Evolutionary conservation across 1,139 yeast species (phyloP), one percentile per base, ranked within the genome.

Genomic region (Yamadazyma diddensiae): DNA sequence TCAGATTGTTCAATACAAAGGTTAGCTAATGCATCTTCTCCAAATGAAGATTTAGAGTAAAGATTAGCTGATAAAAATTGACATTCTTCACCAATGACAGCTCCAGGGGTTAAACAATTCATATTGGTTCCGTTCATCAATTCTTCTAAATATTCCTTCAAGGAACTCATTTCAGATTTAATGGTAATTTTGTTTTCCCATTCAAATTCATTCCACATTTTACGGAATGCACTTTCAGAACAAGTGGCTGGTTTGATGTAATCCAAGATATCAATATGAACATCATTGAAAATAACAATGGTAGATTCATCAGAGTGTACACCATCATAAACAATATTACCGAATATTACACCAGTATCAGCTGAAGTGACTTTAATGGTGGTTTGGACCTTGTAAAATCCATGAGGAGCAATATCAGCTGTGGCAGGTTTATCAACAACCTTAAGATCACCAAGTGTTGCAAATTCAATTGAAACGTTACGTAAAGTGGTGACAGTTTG

Each of bases 151-250:
- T 87, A 94, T 31, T 78, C 86, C 53, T 82, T 82, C 53, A 94
- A 73, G 1, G 90, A 65, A 26, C 75, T 62, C 50, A 82, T 71
- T 36, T 70, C 71, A 3, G 94, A 80, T 49, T 84, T 82, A 55
- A 94, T 85, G 42, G 92, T 85, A 52, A 94, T 92, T 68, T 94
- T 94, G 66, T 94, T 94, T 62, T 94, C 99, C 99, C 99, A 94
- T 65, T 94, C 99, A 57, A 94, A 94, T 59, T 90, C 97, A 57
- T 88, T 86, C 99, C 99, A 94, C 97, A 90, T 90, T 50, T 81
- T 78, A 52, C 98, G 85, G 85, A 94, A 94, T 47, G 78, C 83
- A 32, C 81, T 78, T 60, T 92, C 98, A 12, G 88, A 68, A 59
- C 96, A 87, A 17, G 77, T 73, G 10, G 95, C 95, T 15, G 98